These are phyloP conservation scores for Pleurotus tuoliensis DNA, from an alignment of 768 basidiomycete genomes.

Conservation along the genomic window DNA sequence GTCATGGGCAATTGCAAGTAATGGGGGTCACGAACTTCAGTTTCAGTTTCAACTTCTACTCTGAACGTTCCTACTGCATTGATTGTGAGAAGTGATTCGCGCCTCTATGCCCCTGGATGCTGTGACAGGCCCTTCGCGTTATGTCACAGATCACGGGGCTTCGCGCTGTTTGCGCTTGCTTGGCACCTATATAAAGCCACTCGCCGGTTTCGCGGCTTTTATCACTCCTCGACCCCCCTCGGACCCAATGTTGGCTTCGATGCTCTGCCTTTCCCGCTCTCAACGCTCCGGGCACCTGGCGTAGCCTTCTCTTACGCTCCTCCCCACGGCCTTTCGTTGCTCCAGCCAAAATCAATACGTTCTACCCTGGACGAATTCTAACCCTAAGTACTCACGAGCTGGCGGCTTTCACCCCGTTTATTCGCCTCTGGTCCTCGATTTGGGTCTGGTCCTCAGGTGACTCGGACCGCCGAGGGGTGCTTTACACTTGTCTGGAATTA, in stretches of 20 bases:
- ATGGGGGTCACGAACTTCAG: no score
- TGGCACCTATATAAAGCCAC: neutral
- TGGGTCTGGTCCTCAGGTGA: constrained; percentile 18
- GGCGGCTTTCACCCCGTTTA: constrained; percentile 25
- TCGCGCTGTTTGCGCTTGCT: neutral
- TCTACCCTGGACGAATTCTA: constrained; percentile 49
- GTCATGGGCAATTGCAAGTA: no score
- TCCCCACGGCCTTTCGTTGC: constrained; percentile 30
- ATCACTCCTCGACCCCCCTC: constrained; percentile 3
- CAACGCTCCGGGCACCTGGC: constrained; percentile 49
- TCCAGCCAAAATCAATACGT: constrained; percentile 52
- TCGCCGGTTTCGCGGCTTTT: neutral
- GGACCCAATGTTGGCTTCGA: neutral
- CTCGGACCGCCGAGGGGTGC: constrained; percentile 16
- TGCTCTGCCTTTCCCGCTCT: constrained; percentile 29
- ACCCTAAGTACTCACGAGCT: constrained; percentile 50
- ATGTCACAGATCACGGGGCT: neutral
- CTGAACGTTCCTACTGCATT: no score
- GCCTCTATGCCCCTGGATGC: no score
- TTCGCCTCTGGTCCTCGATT: constrained; percentile 22
- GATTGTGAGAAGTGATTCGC: no score
- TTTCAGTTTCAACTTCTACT: no score
- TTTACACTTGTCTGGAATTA: constrained; percentile 11
- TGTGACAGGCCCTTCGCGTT: no score
- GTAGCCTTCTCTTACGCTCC: constrained; percentile 17